Evolutionary conservation across 495 filamentous ascomycete genomes (phyloP), one percentile per base, ranked within the genome.

Genomic region (Peziza echinospora): DNA sequence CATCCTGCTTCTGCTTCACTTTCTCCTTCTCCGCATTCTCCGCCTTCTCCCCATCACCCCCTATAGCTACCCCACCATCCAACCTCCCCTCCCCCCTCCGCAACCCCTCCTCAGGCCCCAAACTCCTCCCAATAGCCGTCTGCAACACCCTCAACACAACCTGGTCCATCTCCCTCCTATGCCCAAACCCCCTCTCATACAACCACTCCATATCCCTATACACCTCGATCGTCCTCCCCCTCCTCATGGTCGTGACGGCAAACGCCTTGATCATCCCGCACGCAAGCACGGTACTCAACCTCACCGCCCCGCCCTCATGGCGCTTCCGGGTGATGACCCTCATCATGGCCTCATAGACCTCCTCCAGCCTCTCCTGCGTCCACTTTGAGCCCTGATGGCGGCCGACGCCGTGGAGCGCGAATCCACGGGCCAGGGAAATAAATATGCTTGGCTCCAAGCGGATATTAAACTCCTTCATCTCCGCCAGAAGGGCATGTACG

Each of bases 371-470:
- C 13, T 37, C 30, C 30, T 1, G 3, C 1, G 30, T 37, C 30
- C 30, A 37, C 19, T 37, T 37, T 13, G 30, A 37, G 13, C 2
- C 3, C 13, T 17, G 13, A 0, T 11, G 19, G 6, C 30, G 30
- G 13, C 30, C 30, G 13, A 13, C 71, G 16, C 82, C 84, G 58
- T 85, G 73, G n/a, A 59, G 57, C 41, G 67, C 65, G 58, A 93
- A 93, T 5, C 78, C 80, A 49, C 78, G 75, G 55, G 92, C 76
- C 21, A 93, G 64, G 4, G 70, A 65, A 41, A 76, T 60, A 53
- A 78, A 83, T 25, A 82, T 70, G 26, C 67, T 65, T 24, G 71
- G 73, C 47, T 80, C 67, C 25, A 77, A 52, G 1, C 67, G 67
- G 23, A 83, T 61, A 6, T 66, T 53, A 48, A 69, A 71, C 34